phyloP scores from a whole-genome alignment of 106 monocot genomes.

The Dioscorea dumetorum region DNA sequence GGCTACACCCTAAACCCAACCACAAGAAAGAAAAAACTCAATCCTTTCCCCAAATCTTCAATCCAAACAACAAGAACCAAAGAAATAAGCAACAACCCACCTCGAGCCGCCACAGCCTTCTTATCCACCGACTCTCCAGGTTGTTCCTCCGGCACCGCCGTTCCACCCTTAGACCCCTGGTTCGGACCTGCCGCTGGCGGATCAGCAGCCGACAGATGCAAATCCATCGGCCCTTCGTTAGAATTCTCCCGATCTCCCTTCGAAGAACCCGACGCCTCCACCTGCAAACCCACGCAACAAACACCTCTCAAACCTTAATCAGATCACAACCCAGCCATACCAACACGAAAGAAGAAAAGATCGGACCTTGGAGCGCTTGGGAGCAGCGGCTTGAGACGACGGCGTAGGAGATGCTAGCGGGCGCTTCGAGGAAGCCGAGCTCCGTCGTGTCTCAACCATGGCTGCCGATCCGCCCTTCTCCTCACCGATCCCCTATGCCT shows the following conservation, averaged over 20 bases:
- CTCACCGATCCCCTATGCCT: slow-evolving; percentile 3
- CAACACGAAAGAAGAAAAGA: background rate
- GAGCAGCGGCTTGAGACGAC: slow-evolving; percentile 1
- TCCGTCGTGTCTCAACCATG: slow-evolving; percentile 42
- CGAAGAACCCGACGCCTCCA: background rate
- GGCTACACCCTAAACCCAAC: background rate
- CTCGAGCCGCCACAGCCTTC: background rate
- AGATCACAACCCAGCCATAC: background rate
- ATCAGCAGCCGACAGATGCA: background rate
- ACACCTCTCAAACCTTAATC: background rate
- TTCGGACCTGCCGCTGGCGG: background rate
- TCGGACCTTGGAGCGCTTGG: slow-evolving; percentile 35
- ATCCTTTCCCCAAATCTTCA: background rate
- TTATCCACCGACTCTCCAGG: background rate
- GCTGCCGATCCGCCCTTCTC: background rate
- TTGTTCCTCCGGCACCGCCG: background rate
- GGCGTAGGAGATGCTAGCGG: slow-evolving; percentile 12
- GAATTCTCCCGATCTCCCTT: background rate
- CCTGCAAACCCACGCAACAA: background rate
- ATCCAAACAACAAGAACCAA: slow-evolving; percentile 2
- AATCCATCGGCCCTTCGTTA: background rate
- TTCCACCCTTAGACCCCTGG: background rate
- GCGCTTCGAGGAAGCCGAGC: slow-evolving; percentile 34
- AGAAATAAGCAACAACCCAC: slow-evolving; percentile 5
- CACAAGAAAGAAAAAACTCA: background rate